Conservation (phyloP, 83 land plant species). For the Isoetes engelmannii region DNA sequence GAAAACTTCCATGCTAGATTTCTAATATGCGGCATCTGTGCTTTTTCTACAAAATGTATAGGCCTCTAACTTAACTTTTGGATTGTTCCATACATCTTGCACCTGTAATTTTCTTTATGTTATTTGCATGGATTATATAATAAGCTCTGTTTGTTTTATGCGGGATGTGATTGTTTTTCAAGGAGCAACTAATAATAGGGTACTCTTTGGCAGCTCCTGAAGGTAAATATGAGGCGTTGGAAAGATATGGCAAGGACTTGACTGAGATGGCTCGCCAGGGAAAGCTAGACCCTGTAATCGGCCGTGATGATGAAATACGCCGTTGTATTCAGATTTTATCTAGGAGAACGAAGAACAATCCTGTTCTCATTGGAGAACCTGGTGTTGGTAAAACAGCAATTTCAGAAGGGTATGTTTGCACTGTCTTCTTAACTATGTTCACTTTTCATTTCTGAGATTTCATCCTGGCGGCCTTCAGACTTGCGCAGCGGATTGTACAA, state of each 20-base stretch:
- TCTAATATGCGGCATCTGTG: background rate
- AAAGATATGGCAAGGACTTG: constrained; percentile 93
- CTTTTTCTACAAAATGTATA: background rate
- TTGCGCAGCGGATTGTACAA: constrained; percentile 96
- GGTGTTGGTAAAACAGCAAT: constrained; percentile 99
- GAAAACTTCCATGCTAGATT: background rate
- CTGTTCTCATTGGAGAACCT: constrained; percentile 95
- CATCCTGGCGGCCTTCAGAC: constrained; percentile 33
- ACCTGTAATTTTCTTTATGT: too few relatives aligned
- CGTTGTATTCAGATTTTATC: constrained; percentile 95
- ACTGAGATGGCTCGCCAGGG: constrained; percentile 90
- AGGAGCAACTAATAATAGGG: background rate
- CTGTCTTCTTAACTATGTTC: background rate
- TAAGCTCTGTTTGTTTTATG: background rate
- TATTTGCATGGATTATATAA: background rate
- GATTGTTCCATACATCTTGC: too few relatives aligned
- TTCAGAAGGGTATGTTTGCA: constrained; percentile 82
- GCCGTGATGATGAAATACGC: constrained; percentile 97
- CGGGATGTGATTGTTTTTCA: background rate
- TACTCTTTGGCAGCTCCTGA: constrained; percentile 62
- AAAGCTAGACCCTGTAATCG: constrained; percentile 96
- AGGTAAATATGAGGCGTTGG: constrained; percentile 94
- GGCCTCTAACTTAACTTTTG: too few relatives aligned
- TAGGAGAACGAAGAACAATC: constrained; percentile 95
- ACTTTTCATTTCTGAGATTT: background rate